Conservation (phyloP, 495 filamentous ascomycete species). For the Apodospora peruviana region DNA sequence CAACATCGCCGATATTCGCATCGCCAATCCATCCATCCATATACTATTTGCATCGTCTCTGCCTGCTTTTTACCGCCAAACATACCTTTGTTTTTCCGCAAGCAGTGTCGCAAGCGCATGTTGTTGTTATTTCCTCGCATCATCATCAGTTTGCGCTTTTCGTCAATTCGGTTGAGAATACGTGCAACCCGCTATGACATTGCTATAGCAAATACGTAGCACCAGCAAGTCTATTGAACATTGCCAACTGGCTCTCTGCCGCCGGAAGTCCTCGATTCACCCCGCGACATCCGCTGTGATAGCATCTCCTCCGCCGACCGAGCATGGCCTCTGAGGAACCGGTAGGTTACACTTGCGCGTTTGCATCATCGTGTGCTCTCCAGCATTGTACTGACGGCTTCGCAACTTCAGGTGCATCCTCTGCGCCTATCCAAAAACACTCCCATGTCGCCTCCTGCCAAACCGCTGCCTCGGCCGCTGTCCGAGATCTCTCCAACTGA, state of each 20-base stretch:
- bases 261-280: background rate
- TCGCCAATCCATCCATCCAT: background rate
- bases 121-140: too few species aligned
- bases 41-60: too few species aligned
- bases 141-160: background rate
- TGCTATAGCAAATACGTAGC: constrained; percentile 2
- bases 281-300: background rate
- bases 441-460: constrained; percentile 38
- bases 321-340: constrained; percentile 37
- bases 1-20: background rate
- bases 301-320: background rate
- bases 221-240: background rate
- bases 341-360: constrained; percentile 21
- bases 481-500: constrained; percentile 55
- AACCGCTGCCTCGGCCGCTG: constrained; percentile 45
- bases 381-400: background rate
- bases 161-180: background rate
- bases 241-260: background rate
- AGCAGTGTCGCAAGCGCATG: too few species aligned
- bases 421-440: constrained; percentile 54
- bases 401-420: constrained; percentile 43
- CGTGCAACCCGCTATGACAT: constrained; percentile 3
- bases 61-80: too few species aligned
- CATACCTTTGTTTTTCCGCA: too few species aligned
- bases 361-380: background rate